These are phyloP conservation scores for Salix udensis DNA, from an alignment of 345 rosid species.

Conservation along the genomic window DNA sequence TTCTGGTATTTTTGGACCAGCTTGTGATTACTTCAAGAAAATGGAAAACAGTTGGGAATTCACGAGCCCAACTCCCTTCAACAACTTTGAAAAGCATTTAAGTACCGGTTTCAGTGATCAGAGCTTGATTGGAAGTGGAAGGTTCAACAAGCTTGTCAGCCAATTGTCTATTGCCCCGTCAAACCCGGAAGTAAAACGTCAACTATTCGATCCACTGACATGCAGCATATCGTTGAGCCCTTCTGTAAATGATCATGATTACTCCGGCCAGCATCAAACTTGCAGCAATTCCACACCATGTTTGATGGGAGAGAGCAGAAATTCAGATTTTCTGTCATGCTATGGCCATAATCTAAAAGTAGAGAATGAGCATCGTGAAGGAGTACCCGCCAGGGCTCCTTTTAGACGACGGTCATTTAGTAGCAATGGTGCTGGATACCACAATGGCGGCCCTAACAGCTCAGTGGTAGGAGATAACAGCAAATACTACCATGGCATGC, in stretches of 20 bases:
- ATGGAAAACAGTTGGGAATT: constrained; percentile 43
- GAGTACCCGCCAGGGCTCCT: neutral
- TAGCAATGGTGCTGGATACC: constrained; percentile 15
- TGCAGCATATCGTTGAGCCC: constrained; percentile 38
- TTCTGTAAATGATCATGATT: constrained; percentile 5
- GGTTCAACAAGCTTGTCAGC: constrained; percentile 50
- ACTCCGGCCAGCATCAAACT: constrained; percentile 17
- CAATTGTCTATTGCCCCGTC: constrained; percentile 79
- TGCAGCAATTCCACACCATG: constrained; percentile 6
- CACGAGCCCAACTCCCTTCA: constrained; percentile 28
- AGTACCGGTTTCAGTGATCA: constrained; percentile 11
- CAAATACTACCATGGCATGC: constrained; percentile 26
- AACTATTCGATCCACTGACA: constrained; percentile 26
- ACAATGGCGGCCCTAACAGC: constrained; percentile 21
- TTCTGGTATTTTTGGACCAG: constrained; percentile 39
- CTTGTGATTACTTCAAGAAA: constrained; percentile 45
- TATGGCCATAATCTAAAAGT: constrained; percentile 30
- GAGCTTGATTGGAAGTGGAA: constrained; percentile 26
- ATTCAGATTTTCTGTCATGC: constrained; percentile 22
- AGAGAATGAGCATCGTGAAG: constrained; percentile 19
- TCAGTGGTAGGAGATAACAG: constrained; percentile 21
- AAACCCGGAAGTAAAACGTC: constrained; percentile 36
- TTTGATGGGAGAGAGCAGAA: constrained; percentile 9
- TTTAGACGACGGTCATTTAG: constrained; percentile 17
- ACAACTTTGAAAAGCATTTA: constrained; percentile 33